phyloP scores from a whole-genome alignment of 129 eudicot species.

The Chrysanthemum makinoi region DNA sequence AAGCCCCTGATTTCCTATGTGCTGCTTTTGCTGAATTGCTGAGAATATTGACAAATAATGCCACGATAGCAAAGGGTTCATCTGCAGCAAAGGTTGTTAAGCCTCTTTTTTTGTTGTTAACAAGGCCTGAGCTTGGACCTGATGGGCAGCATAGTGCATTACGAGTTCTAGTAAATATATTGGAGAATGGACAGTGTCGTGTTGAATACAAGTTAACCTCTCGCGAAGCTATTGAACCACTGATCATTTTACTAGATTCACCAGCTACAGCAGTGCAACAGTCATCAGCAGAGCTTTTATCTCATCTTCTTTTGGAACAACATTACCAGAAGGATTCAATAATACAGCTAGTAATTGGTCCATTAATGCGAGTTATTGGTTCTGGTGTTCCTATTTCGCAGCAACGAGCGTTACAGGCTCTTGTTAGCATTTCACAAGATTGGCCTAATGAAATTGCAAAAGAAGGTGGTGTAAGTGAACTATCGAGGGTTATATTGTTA shows the following conservation, averaged over 20 bases:
- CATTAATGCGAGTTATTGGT: constrained; percentile 79
- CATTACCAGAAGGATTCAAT: constrained; percentile 72
- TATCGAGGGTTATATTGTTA: constrained; percentile 77
- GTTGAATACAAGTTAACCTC: constrained; percentile 62
- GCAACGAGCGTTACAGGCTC: constrained; percentile 84
- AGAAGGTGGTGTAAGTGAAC: constrained; percentile 92
- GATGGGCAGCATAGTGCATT: constrained; percentile 95
- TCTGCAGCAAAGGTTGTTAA: constrained; percentile 88
- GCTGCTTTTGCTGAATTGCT: constrained; percentile 93
- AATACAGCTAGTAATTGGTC: constrained; percentile 86
- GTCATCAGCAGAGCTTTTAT: constrained; percentile 89
- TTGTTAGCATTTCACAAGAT: constrained; percentile 62
- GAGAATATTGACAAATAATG: constrained; percentile 87
- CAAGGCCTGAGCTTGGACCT: constrained; percentile 75
- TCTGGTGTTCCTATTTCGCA: constrained; percentile 84
- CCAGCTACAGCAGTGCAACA: constrained; percentile 78
- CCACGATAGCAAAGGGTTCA: constrained; percentile 80
- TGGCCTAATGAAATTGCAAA: constrained; percentile 99
- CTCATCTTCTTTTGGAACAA: constrained; percentile 80
- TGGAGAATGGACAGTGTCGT: constrained; percentile 80
- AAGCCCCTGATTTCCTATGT: constrained; percentile 92
- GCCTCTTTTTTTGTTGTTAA: constrained; percentile 73
- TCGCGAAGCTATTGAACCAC: constrained; percentile 81
- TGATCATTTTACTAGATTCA: constrained; percentile 78
- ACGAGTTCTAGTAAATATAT: constrained; percentile 86